These are phyloP conservation scores for Serendipita vermifera DNA, from an alignment of 768 basidiomycete species.

Conservation along the genomic window DNA sequence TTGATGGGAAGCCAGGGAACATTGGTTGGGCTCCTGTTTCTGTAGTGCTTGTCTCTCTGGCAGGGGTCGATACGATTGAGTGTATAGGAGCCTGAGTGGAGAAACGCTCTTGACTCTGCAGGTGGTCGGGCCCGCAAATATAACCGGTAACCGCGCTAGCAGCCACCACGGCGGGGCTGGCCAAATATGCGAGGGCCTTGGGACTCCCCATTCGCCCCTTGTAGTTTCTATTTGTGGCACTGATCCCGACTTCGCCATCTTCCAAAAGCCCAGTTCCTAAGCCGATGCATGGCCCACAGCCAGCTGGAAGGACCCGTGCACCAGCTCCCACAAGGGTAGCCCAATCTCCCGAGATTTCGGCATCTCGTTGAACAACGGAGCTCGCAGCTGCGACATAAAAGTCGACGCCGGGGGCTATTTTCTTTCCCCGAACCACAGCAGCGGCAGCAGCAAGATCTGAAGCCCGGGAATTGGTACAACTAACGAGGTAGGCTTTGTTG, in stretches of 20 bases:
- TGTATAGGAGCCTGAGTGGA: constrained; percentile 22
- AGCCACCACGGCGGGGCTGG: constrained; percentile 93
- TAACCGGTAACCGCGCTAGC: constrained; percentile 88
- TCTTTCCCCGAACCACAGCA: constrained; percentile 68
- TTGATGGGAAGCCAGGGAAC: constrained; percentile 66
- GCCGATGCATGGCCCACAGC: constrained; percentile 97
- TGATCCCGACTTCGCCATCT: constrained; percentile 92
- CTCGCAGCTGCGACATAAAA: constrained; percentile 97
- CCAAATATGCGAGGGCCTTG: constrained; percentile 88
- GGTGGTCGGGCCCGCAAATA: constrained; percentile 64
- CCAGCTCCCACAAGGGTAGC: constrained; percentile 72
- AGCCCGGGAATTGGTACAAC: constrained; percentile 93
- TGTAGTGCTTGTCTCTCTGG: constrained; percentile 19
- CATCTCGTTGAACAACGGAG: constrained; percentile 80
- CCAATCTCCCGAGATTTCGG: constrained; percentile 82
- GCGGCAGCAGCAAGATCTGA: constrained; percentile 92
- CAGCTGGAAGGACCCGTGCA: constrained; percentile 84
- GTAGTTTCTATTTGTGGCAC: constrained; percentile 97
- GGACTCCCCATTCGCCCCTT: constrained; percentile 98
- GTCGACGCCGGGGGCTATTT: constrained; percentile 77
- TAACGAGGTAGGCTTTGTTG: constrained; percentile 96
- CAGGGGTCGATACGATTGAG: constrained; percentile 18
- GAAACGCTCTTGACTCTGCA: constrained; percentile 30
- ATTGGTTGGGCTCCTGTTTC: constrained; percentile 43
- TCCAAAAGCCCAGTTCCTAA: constrained; percentile 84